Conservation (phyloP, 78 protist genomes). For the Abeoforma whisleri region DNA sequence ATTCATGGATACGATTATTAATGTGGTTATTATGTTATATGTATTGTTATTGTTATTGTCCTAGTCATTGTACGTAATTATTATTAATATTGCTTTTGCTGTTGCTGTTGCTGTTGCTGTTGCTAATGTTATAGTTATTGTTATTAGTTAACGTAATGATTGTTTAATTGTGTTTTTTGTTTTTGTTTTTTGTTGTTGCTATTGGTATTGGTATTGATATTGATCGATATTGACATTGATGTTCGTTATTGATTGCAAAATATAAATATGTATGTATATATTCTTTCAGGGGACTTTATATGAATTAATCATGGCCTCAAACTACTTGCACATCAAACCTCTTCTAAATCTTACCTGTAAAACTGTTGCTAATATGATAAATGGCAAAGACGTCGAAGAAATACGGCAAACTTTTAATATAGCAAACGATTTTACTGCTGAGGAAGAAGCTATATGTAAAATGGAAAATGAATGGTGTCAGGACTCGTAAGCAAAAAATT, state of each 20-base stretch:
- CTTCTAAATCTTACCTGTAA: conserved; percentile 84
- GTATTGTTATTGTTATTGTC: no score
- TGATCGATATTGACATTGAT: neutral
- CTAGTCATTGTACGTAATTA: no score
- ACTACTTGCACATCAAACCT: conserved; percentile 87
- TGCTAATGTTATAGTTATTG: neutral
- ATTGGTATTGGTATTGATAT: no score
- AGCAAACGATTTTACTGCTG: conserved; percentile 84
- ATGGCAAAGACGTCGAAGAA: conserved; percentile 85
- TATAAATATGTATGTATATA: neutral
- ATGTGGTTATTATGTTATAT: no score
- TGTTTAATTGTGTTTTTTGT: neutral
- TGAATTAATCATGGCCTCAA: conserved; percentile 83
- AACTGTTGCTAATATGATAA: conserved; percentile 84
- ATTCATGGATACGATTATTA: no score
- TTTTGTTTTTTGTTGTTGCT: neutral
- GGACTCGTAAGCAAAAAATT: no score
- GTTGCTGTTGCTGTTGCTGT: no score
- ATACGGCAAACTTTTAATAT: conserved; percentile 84
- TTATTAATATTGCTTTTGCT: no score
- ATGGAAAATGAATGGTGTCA: conserved; percentile 93
- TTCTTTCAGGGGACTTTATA: conserved; percentile 67
- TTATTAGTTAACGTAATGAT: conserved; percentile 4
- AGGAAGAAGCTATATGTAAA: conserved; percentile 86
- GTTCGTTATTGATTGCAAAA: neutral